phyloP scores from a whole-genome alignment of 2,329 filamentous ascomycete species.

The Penicillium glabrum region DNA sequence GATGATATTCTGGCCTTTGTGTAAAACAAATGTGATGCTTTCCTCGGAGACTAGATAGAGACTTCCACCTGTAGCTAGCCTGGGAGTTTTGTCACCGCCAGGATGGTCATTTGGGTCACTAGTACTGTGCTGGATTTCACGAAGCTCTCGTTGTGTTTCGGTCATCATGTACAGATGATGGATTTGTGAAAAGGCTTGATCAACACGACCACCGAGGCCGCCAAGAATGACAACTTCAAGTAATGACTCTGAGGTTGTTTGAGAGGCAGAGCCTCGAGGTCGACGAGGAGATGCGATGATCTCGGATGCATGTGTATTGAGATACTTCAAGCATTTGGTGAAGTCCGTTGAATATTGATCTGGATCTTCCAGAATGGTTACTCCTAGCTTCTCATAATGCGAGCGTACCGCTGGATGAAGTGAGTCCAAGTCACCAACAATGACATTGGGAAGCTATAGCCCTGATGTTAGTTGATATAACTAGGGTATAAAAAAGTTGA shows the following conservation, averaged over 20 bases:
- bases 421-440: slow-evolving; percentile 92
- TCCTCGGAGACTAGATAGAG: slow-evolving; percentile 80
- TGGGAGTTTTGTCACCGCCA: background rate
- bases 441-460: slow-evolving; percentile 60
- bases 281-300: slow-evolving; percentile 24
- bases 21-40: slow-evolving; percentile 80
- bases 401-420: slow-evolving; percentile 60
- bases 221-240: slow-evolving; percentile 77
- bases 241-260: slow-evolving; percentile 5
- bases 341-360: slow-evolving; percentile 93
- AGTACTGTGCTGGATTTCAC: background rate
- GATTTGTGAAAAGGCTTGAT: slow-evolving; percentile 86
- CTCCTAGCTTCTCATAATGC: slow-evolving; percentile 64
- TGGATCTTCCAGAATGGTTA: slow-evolving; percentile 66
- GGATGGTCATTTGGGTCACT: background rate
- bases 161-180: slow-evolving; percentile 70
- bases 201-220: slow-evolving; percentile 83
- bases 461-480: slow-evolving; percentile 3
- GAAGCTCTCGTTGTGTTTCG: slow-evolving; percentile 33
- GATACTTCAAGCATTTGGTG: slow-evolving; percentile 71
- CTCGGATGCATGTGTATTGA: slow-evolving; percentile 41
- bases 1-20: slow-evolving; percentile 66
- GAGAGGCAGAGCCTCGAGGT: slow-evolving; percentile 2
- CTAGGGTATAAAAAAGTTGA: background rate
- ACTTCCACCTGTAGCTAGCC: slow-evolving; percentile 44